Evolutionary conservation across 805 yeast species (phyloP).

Genomic region (Maudiozyma saulgeensis): DNA sequence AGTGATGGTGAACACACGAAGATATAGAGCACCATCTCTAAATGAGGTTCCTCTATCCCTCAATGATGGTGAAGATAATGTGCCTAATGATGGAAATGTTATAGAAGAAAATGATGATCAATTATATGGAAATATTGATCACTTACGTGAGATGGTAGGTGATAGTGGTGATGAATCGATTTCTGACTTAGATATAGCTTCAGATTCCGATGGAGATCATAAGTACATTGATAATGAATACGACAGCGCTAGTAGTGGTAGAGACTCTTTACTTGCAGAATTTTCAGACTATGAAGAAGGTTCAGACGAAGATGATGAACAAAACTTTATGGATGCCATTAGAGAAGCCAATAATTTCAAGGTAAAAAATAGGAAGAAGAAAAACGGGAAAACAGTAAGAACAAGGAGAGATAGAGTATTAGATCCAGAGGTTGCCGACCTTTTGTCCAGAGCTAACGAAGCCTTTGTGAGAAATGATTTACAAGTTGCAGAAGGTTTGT

Average conservation of each 20-base stretch:
- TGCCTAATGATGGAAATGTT: not conserved
- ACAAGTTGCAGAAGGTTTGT: constrained; percentile 49
- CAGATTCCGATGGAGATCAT: constrained; percentile 4
- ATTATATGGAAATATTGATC: constrained; percentile 28
- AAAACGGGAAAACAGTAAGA: constrained; percentile 21
- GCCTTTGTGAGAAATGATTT: constrained; percentile 62
- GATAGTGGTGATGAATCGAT: constrained; percentile 8
- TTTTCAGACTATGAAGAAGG: constrained; percentile 31
- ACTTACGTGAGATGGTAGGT: constrained; percentile 18
- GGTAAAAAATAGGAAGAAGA: constrained; percentile 29
- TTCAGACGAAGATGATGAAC: constrained; percentile 35
- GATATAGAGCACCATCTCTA: no score
- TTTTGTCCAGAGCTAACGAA: constrained; percentile 67
- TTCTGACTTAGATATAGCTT: constrained; percentile 3
- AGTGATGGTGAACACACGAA: no score
- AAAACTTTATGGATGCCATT: constrained; percentile 49
- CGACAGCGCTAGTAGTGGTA: not conserved
- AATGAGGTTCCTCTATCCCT: no score
- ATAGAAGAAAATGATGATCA: constrained; percentile 20
- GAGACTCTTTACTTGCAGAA: constrained; percentile 31
- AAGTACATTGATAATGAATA: not conserved
- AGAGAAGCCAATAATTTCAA: constrained; percentile 60
- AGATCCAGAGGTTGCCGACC: constrained; percentile 63
- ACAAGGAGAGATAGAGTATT: constrained; percentile 33
- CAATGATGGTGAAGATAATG: not conserved